phyloP scores from a whole-genome alignment of 2,329 filamentous ascomycete species.

The Epicoccum sorghinum region DNA sequence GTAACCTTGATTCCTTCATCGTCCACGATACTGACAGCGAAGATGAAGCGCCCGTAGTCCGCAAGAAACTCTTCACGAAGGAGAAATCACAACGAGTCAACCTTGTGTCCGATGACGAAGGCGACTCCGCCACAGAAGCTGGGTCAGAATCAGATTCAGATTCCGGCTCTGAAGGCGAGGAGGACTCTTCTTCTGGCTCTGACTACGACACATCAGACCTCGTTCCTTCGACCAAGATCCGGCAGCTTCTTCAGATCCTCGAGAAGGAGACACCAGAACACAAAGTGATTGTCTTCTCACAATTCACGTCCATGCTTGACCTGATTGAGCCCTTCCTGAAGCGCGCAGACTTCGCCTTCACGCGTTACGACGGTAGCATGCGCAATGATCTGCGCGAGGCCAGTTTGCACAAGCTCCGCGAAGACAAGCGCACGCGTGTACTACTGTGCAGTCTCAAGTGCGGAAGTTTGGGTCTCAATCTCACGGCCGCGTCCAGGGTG shows the following conservation, averaged over 20 bases:
- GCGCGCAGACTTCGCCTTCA: conserved; percentile 75
- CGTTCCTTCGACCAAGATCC: conserved; percentile 86
- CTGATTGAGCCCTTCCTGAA: conserved; percentile 90
- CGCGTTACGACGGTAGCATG: conserved; percentile 95
- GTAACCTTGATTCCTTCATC: conserved; percentile 42
- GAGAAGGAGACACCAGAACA: conserved; percentile 77
- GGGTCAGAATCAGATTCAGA: conserved; percentile 50
- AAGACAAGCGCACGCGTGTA: conserved; percentile 76
- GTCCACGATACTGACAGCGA: conserved; percentile 47
- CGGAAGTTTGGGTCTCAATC: conserved; percentile 88
- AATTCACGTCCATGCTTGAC: conserved; percentile 98
- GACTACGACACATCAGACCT: conserved; percentile 54
- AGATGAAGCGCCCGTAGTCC: conserved; percentile 45
- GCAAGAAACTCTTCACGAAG: conserved; percentile 31
- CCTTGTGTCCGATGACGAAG: conserved; percentile 58
- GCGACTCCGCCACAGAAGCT: conserved; percentile 44
- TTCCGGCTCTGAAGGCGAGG: conserved; percentile 50
- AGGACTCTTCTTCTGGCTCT: conserved; percentile 51
- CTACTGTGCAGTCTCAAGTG: conserved; percentile 94
- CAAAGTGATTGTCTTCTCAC: conserved; percentile 98
- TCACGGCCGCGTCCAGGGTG: conserved; percentile 91
- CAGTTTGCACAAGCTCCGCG: conserved; percentile 76
- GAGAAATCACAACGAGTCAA: conserved; percentile 59
- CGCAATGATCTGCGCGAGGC: conserved; percentile 90
- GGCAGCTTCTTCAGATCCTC: conserved; percentile 80